Base-by-base conservation (phyloP, 179 eudicot species). In the Silene vulgaris region DNA sequence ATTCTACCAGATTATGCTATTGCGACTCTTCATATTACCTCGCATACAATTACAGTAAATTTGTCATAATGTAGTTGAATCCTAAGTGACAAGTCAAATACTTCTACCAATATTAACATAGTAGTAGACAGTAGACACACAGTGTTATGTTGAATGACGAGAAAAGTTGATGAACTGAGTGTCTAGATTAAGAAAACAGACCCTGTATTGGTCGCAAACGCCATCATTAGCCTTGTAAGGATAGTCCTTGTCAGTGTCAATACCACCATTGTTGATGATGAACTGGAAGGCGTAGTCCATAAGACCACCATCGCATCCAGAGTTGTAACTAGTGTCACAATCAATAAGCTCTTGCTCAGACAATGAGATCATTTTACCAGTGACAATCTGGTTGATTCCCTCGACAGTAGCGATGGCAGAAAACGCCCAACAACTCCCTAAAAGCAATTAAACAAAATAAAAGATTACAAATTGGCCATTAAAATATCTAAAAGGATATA, bases 381-480 rank as follows among this genome's bases (percentile, higher is more conserved):
- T 89, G 1, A 80, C 91, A 8, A 93, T 89, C 67, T 89, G 75
- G 87, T 91, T 91, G 40, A 91, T 80, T 16, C 87, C 91, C 78
- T 93, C 98, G 16, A 93, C 91, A 1, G 97, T 83, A 35, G 92
- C 92, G 50, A 91, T 88, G 11, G 98, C 88, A 30, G 98, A 89
- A 72, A 93, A 93, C 21, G 98, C 98, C 98, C 98, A 93, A 72
- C 98, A 93, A 75, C 98, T 90, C 62, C 96, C 96, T 93, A 71
- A 1, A 3, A n/a, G 64, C 52, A 56, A 71, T 71, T 71, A 71
- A 71, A 19, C 29, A 73, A 59, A 8, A 52, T 4, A 26, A 52
- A n/a, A 26, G 20, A 16, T 52, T 54, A 54, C 63, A 52, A 28
- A 71, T 14, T 29, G 45, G 63, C 48, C 45, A 71, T 7, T 52